phyloP scores from a whole-genome alignment of 495 filamentous ascomycete genomes.

The Lindgomyces ingoldianus region DNA sequence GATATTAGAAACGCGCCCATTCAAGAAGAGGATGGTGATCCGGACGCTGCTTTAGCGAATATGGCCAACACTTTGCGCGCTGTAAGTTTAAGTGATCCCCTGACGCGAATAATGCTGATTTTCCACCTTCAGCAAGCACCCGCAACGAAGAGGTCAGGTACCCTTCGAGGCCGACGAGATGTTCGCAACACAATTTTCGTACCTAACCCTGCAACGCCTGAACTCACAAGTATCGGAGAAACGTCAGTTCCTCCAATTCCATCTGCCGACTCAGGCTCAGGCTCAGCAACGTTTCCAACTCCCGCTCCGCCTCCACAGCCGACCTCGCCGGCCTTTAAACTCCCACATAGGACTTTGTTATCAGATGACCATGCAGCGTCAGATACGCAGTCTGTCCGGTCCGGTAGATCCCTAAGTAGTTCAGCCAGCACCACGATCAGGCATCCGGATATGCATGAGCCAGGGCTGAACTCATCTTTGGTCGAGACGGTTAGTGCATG shows the following conservation, averaged over 20 bases:
- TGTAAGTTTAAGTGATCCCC: conserved; percentile 48
- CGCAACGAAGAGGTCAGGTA: conserved; percentile 66
- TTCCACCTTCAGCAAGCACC: conserved; percentile 55
- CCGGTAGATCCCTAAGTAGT: conserved; percentile 75
- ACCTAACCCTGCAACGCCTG: conserved; percentile 36
- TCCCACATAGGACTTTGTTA: conserved; percentile 34
- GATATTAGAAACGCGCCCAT: conserved; percentile 93
- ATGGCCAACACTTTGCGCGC: conserved; percentile 83
- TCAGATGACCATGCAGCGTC: conserved; percentile 64
- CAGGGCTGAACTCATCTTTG: conserved; percentile 85
- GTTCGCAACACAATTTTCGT: conserved; percentile 59
- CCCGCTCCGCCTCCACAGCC: conserved; percentile 28
- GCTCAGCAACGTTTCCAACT: conserved; percentile 14
- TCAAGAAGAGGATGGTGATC: conserved; percentile 85
- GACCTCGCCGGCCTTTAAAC: conserved; percentile 42
- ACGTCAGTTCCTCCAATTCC: conserved; percentile 22
- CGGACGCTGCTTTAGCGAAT: conserved; percentile 82
- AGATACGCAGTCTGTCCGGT: conserved; percentile 90
- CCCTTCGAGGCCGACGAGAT: conserved; percentile 83
- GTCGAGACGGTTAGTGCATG: conserved; percentile 87
- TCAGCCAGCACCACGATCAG: conserved; percentile 56
- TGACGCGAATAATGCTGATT: conserved; percentile 5
- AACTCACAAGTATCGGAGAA: conserved; percentile 36
- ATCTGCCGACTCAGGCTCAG: conserved; percentile 8
- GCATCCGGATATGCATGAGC: conserved; percentile 79